Conservation (phyloP, 441 rosid genomes). For the Biscutella laevigata region DNA sequence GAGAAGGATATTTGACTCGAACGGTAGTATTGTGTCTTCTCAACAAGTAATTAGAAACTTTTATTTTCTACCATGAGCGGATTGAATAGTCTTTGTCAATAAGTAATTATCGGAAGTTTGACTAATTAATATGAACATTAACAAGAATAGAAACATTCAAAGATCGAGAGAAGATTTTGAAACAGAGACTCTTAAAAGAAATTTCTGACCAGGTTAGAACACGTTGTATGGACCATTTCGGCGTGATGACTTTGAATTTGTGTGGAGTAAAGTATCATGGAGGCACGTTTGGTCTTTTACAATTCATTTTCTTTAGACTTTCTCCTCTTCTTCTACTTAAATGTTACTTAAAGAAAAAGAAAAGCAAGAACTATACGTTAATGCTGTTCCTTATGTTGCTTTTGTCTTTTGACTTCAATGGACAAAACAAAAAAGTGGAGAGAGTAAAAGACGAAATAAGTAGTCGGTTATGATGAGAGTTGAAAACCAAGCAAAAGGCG, state of each 20-base stretch:
- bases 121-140: constrained; percentile 16
- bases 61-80: too few relatives aligned
- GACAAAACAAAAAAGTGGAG: constrained; percentile 4
- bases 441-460: constrained; percentile 27
- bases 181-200: constrained; percentile 23
- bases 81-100: constrained; percentile 13
- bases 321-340: constrained; percentile 5
- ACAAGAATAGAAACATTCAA: constrained; percentile 3
- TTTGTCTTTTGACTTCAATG: constrained; percentile 21
- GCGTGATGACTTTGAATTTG: constrained; percentile 22
- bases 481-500: constrained; percentile 39
- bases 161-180: constrained; percentile 24
- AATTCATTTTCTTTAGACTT: neutral
- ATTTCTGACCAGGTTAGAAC: constrained; percentile 18
- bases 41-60: too few relatives aligned
- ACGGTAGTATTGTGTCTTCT: too few relatives aligned
- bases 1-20: too few relatives aligned
- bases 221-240: constrained; percentile 28
- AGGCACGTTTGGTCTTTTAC: constrained; percentile 15
- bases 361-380: neutral
- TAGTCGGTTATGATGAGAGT: constrained; percentile 37
- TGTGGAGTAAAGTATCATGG: constrained; percentile 28
- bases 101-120: constrained; percentile 13
- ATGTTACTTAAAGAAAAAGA: neutral
- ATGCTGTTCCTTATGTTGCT: constrained; percentile 22